Evolutionary conservation across 257 asterid genomes (phyloP).

Genomic region (Nicotiana benthamiana): DNA sequence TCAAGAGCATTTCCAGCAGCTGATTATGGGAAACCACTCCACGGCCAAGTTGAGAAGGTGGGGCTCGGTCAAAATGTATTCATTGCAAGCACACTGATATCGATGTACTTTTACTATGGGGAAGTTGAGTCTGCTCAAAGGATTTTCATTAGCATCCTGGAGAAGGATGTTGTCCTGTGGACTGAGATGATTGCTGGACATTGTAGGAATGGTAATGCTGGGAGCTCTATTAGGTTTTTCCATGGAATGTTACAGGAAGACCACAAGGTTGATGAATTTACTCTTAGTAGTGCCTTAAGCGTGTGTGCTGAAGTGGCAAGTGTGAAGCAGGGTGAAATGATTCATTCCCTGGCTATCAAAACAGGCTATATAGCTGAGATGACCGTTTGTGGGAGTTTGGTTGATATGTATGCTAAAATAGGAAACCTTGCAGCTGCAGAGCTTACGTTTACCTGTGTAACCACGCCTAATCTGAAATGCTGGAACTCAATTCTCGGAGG

Average conservation of each 20-base stretch:
- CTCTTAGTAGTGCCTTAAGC: constrained; percentile 55
- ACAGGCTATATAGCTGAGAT: constrained; percentile 49
- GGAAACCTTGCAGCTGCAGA: constrained; percentile 60
- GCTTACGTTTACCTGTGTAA: constrained; percentile 26
- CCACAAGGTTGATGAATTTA: constrained; percentile 39
- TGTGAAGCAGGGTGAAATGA: constrained; percentile 65
- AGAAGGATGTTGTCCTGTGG: constrained; percentile 81
- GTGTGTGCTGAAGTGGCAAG: constrained; percentile 78
- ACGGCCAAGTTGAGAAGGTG: constrained; percentile 54
- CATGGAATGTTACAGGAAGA: constrained; percentile 34
- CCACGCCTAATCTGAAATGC: constrained; percentile 46
- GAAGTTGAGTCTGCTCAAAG: constrained; percentile 40
- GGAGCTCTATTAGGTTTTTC: constrained; percentile 46
- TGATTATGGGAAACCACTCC: constrained; percentile 62
- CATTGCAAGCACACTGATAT: constrained; percentile 51
- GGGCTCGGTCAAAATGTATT: constrained; percentile 41
- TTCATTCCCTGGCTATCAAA: constrained; percentile 55
- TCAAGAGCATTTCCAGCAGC: constrained; percentile 35
- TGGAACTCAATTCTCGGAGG: constrained; percentile 87
- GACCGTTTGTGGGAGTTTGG: constrained; percentile 51
- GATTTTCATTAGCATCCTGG: constrained; percentile 34
- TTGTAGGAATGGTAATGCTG: constrained; percentile 57
- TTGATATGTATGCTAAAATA: constrained; percentile 79
- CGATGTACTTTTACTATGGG: constrained; percentile 58
- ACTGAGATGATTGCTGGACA: constrained; percentile 83